Evolutionary conservation across 1,284 basidiomycete genomes (phyloP).

Genomic region (Pyrrhoderma lamaoense): DNA sequence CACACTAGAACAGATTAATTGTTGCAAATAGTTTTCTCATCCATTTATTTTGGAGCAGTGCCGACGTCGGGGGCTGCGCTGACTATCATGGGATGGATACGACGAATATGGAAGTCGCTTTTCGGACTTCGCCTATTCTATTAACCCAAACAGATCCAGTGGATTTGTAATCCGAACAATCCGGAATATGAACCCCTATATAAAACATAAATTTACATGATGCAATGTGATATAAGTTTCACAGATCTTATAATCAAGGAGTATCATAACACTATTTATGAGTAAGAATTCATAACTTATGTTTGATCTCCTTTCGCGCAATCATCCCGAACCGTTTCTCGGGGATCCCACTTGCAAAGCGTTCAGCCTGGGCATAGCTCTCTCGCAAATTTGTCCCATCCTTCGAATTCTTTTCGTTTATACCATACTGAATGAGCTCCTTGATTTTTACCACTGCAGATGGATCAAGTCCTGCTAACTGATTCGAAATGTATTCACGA

Average conservation of each 20-base stretch:
- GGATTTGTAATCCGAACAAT: too few relatives aligned
- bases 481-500: conserved; percentile 38
- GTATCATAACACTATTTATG: neutral
- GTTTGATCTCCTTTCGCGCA: conserved; percentile 55
- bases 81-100: neutral
- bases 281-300: conserved; percentile 52
- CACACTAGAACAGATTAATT: too few relatives aligned
- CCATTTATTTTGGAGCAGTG: neutral
- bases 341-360: conserved; percentile 55
- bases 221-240: too few relatives aligned
- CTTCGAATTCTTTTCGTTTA: conserved; percentile 56
- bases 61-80: neutral
- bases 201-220: too few relatives aligned
- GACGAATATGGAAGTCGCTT: neutral
- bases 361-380: conserved; percentile 59
- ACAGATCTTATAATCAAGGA: neutral
- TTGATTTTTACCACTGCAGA: conserved; percentile 47
- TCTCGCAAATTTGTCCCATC: conserved; percentile 62
- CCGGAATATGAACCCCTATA: too few relatives aligned
- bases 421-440: conserved; percentile 44
- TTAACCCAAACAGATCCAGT: too few relatives aligned
- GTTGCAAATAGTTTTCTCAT: too few relatives aligned
- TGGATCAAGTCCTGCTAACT: conserved; percentile 50
- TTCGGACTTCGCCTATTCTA: too few relatives aligned
- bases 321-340: conserved; percentile 46